Evolutionary conservation across 192 early-diverging fungal species (phyloP).

Genomic region (Umbelopsis ramanniana): DNA sequence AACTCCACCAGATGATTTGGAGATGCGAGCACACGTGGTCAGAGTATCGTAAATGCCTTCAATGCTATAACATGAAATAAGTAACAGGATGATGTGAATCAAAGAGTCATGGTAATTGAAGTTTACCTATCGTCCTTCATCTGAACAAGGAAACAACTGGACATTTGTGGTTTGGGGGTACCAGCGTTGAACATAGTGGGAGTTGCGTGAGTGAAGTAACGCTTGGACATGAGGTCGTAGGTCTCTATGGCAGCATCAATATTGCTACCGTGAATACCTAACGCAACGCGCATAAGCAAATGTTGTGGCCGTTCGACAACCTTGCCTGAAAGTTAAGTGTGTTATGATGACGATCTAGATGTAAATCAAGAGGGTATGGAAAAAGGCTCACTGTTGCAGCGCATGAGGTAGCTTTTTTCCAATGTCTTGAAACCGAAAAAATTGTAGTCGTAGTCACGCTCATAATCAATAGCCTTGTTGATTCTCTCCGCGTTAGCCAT

Average conservation of each 20-base stretch:
- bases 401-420: slow-evolving; percentile 89
- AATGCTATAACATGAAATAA: slow-evolving; percentile 52
- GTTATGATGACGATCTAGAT: neutral
- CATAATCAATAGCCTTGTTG: slow-evolving; percentile 88
- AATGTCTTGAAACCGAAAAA: slow-evolving; percentile 99
- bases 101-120: neutral
- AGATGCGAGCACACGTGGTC: slow-evolving; percentile 94
- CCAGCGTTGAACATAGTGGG: slow-evolving; percentile 98
- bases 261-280: slow-evolving; percentile 96
- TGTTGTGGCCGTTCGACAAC: slow-evolving; percentile 96
- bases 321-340: neutral
- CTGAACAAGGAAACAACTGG: slow-evolving; percentile 90
- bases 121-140: slow-evolving; percentile 84
- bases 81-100: neutral
- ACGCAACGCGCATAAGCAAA: slow-evolving; percentile 95
- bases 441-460: slow-evolving; percentile 95
- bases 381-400: slow-evolving; percentile 66
- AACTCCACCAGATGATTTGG: slow-evolving; percentile 95
- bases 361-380: neutral
- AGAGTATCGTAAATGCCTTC: slow-evolving; percentile 98
- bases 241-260: slow-evolving; percentile 88
- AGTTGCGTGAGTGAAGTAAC: slow-evolving; percentile 95
- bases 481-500: slow-evolving; percentile 73
- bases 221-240: slow-evolving; percentile 89
- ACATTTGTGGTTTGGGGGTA: slow-evolving; percentile 94